These are phyloP conservation scores for Macadamia tetraphylla DNA, from an alignment of 164 flowering plant species.

Conservation along the genomic window DNA sequence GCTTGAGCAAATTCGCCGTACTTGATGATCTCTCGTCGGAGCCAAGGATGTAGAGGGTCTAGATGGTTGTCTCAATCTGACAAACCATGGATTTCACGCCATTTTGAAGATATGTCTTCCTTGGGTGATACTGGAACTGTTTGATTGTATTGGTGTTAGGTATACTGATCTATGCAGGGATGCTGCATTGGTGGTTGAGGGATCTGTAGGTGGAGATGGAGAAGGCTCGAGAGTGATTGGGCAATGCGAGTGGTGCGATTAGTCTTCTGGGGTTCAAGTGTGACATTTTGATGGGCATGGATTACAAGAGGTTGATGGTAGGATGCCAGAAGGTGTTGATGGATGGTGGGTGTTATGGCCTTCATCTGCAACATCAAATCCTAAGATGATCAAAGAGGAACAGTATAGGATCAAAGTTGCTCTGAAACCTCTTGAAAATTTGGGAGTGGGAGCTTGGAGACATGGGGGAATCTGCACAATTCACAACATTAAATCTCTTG, in stretches of 20 bases:
- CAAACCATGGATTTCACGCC: slow-evolving; percentile 50
- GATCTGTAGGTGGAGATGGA: slow-evolving; percentile 13
- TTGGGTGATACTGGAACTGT: slow-evolving; percentile 36
- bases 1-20: slow-evolving; percentile 59
- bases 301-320: not conserved
- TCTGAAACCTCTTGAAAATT: not conserved
- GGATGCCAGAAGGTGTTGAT: not conserved
- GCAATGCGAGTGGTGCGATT: not conserved
- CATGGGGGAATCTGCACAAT: too few species aligned
- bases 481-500: too few species aligned
- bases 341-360: not conserved
- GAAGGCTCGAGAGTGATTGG: slow-evolving; percentile 10
- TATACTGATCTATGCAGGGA: not conserved
- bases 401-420: not conserved
- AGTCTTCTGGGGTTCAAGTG: not conserved
- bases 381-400: not conserved
- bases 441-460: too few species aligned
- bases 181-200: not conserved
- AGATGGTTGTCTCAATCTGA: slow-evolving; percentile 35
- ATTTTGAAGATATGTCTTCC: slow-evolving; percentile 37
- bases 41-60: slow-evolving; percentile 52
- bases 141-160: not conserved
- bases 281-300: slow-evolving; percentile 3
- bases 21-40: slow-evolving; percentile 42
- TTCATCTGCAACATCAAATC: not conserved